These are phyloP conservation scores for Candida ponderosae DNA, from an alignment of 805 yeast species.

Conservation along the genomic window DNA sequence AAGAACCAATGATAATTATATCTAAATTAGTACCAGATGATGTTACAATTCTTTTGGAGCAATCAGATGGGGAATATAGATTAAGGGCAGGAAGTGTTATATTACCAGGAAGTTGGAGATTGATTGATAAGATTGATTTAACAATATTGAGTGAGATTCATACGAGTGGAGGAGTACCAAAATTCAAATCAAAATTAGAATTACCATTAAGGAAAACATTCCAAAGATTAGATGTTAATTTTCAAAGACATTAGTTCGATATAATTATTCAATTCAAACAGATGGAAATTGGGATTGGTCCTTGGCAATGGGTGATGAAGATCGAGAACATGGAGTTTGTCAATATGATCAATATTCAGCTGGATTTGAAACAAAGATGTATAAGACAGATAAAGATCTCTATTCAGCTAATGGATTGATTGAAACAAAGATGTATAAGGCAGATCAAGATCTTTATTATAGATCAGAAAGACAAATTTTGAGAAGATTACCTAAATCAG, in stretches of 20 bases:
- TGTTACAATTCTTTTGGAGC: slow-evolving; percentile 35
- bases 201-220: slow-evolving; percentile 29
- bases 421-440: no score
- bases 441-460: slow-evolving; percentile 31
- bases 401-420: no score
- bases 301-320: slow-evolving; percentile 23
- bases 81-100: slow-evolving; percentile 41
- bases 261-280: slow-evolving; percentile 54
- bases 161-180: slow-evolving; percentile 50
- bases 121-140: slow-evolving; percentile 35
- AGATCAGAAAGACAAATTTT: slow-evolving; percentile 44
- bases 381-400: no score
- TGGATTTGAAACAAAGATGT: no score
- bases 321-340: no score
- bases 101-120: slow-evolving; percentile 59
- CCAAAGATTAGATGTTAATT: slow-evolving; percentile 38
- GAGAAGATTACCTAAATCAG: slow-evolving; percentile 36
- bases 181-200: no score
- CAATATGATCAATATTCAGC: no score
- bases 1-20: slow-evolving; percentile 4
- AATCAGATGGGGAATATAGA: slow-evolving; percentile 36
- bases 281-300: slow-evolving; percentile 37
- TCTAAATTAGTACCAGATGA: slow-evolving; percentile 48
- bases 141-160: slow-evolving; percentile 49
- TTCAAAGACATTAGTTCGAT: slow-evolving; percentile 41